Evolutionary conservation across 1,139 yeast genomes (phyloP).

Genomic region (Pichia norvegensis): DNA sequence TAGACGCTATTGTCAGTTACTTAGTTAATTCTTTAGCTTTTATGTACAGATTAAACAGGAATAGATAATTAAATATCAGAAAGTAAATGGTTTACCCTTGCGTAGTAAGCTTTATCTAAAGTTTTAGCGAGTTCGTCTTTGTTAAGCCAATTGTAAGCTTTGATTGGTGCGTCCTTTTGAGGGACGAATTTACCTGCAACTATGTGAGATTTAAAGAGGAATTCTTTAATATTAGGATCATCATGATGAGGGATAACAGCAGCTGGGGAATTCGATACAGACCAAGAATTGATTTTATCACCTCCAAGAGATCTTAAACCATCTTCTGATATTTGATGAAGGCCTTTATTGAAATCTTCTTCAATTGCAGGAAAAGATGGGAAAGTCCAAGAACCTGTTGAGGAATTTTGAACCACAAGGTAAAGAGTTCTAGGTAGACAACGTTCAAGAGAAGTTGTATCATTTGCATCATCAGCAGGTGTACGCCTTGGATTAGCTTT

Average conservation of each 20-base stretch:
- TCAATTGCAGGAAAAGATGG: constrained; percentile 52
- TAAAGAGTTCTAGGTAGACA: constrained; percentile 73
- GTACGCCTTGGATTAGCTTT: constrained; percentile 66
- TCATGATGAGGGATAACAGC: constrained; percentile 44
- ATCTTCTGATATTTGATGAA: constrained; percentile 68
- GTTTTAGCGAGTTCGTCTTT: constrained; percentile 63
- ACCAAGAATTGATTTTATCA: constrained; percentile 70
- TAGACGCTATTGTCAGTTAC: no score
- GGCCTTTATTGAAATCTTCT: constrained; percentile 35
- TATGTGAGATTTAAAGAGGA: constrained; percentile 79
- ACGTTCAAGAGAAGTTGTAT: constrained; percentile 67
- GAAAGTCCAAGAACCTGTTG: constrained; percentile 52
- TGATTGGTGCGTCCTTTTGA: constrained; percentile 30
- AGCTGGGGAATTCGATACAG: constrained; percentile 83
- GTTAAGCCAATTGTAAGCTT: constrained; percentile 72
- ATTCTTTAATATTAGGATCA: constrained; percentile 37
- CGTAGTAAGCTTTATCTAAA: constrained; percentile 50
- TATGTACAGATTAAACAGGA: not conserved
- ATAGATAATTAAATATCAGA: constrained; percentile 7
- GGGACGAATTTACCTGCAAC: constrained; percentile 77
- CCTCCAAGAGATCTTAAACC: constrained; percentile 74
- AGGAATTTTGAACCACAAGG: constrained; percentile 43
- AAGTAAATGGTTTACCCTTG: constrained; percentile 24
- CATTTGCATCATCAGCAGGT: constrained; percentile 61
- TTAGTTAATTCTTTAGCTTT: no score